phyloP scores from a whole-genome alignment of 768 basidiomycete species.

The Lyophyllum semitale region DNA sequence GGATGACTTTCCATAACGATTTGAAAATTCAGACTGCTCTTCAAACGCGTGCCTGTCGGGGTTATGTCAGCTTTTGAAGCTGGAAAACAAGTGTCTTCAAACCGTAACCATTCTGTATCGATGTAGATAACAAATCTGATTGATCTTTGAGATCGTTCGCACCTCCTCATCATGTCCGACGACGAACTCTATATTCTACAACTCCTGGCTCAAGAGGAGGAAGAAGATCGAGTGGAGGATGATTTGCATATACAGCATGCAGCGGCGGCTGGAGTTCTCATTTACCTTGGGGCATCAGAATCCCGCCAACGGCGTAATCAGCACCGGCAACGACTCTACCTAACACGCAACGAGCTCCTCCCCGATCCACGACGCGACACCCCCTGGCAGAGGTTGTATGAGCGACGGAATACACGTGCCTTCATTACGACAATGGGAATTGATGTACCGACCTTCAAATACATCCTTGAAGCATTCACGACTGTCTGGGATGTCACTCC shows the following conservation, averaged over 20 bases:
- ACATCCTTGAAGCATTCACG: conserved; percentile 3
- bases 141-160: background rate
- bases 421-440: conserved; percentile 7
- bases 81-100: background rate
- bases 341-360: background rate
- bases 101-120: background rate
- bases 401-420: background rate
- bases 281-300: background rate
- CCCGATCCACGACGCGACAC: background rate
- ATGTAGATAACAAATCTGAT: background rate
- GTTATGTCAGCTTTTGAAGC: background rate
- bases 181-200: background rate
- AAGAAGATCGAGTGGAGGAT: background rate
- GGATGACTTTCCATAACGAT: background rate
- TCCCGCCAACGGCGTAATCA: background rate
- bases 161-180: background rate
- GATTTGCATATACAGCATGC: background rate
- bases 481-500: background rate
- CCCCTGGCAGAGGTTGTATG: conserved; percentile 2
- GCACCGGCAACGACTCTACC: background rate
- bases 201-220: background rate
- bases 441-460: conserved; percentile 2
- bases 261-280: background rate
- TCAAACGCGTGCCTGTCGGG: background rate
- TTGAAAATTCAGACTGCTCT: background rate